phyloP scores from a whole-genome alignment of 768 basidiomycete genomes.

The Cantharellus cinnabarinus region DNA sequence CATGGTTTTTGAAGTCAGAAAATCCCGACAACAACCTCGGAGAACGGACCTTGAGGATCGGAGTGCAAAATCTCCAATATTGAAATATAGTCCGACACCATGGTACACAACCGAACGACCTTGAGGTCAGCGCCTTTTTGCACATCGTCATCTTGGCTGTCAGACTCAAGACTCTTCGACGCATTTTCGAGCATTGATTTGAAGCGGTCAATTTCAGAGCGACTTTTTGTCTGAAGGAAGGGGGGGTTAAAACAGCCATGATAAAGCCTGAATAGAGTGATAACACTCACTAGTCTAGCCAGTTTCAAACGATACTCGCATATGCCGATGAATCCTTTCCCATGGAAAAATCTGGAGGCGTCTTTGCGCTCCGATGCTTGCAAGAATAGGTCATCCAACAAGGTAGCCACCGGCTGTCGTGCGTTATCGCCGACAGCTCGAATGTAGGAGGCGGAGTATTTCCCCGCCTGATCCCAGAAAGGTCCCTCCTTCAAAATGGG shows the following conservation, averaged over 20 bases:
- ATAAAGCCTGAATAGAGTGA: constrained; percentile 22
- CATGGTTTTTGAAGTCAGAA: background rate
- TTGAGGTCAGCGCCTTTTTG: no score
- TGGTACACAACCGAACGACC: no score
- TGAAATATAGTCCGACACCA: no score
- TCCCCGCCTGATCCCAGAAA: constrained; percentile 53
- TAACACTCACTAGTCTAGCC: constrained; percentile 34
- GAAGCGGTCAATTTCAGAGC: constrained; percentile 7
- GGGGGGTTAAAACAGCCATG: constrained; percentile 2
- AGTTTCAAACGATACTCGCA: constrained; percentile 57
- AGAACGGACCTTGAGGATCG: no score
- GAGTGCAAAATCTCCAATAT: no score
- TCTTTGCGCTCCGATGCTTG: constrained; percentile 21
- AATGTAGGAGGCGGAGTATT: constrained; percentile 27
- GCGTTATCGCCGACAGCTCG: constrained; percentile 20
- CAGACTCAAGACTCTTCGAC: background rate
- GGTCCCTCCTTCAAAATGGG: constrained; percentile 27
- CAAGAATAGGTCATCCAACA: constrained; percentile 26
- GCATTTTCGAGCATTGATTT: constrained; percentile 4
- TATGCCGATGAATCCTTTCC: constrained; percentile 34
- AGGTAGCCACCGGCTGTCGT: constrained; percentile 20
- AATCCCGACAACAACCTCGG: no score
- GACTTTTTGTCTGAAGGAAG: constrained; percentile 3
- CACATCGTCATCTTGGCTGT: no score
- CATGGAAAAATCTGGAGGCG: constrained; percentile 23